Conservation (phyloP, 495 filamentous ascomycete genomes). For the Penicillium odoratum region DNA sequence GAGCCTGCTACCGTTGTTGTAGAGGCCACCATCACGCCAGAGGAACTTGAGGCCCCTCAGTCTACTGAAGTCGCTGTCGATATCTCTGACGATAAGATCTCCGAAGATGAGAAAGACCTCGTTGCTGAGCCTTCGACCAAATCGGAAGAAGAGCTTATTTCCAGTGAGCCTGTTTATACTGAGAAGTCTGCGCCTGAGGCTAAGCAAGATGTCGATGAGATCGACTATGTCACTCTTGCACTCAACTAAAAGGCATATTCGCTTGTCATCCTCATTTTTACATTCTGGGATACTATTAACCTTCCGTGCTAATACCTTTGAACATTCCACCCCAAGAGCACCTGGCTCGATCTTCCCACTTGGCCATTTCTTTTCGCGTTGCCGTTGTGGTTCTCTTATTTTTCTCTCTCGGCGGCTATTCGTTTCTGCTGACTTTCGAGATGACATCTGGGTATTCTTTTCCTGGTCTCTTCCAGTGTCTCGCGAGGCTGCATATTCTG, state of each 20-base stretch:
- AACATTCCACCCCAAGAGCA: neutral
- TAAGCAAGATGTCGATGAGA: constrained; percentile 24
- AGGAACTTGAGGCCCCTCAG: constrained; percentile 8
- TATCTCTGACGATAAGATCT: neutral
- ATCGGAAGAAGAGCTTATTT: constrained; percentile 5
- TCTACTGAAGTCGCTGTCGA: neutral
- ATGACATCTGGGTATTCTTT: neutral
- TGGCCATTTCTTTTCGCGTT: neutral
- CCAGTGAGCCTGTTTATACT: constrained; percentile 5
- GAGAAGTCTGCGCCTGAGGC: constrained; percentile 13
- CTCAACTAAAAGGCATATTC: constrained; percentile 22
- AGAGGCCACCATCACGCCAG: neutral
- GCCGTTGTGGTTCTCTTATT: neutral
- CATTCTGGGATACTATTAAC: constrained; percentile 5
- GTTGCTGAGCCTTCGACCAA: constrained; percentile 10
- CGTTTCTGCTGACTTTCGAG: constrained; percentile 6
- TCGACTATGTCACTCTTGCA: constrained; percentile 33
- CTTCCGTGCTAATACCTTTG: constrained; percentile 20
- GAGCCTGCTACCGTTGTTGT: constrained; percentile 1
- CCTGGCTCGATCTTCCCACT: neutral
- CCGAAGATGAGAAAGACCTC: constrained; percentile 5
- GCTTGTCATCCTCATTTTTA: constrained; percentile 8
- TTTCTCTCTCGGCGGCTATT: neutral
- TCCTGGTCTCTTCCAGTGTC: constrained; percentile 4
- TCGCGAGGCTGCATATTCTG: constrained; percentile 15